phyloP scores from a whole-genome alignment of 2,329 filamentous ascomycete species.

The Xylariaceae sp. region DNA sequence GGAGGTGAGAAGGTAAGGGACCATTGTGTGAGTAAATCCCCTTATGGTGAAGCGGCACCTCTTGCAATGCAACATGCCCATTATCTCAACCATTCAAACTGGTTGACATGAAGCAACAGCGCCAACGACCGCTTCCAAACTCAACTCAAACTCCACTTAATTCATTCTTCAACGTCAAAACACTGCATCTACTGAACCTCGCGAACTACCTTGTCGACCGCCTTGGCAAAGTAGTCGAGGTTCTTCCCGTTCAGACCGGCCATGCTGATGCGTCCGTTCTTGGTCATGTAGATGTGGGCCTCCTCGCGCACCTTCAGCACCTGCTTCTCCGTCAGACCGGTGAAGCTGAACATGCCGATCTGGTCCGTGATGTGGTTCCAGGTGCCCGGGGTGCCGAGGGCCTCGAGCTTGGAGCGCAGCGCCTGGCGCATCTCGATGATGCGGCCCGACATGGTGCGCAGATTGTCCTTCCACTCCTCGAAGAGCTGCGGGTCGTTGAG shows the following conservation, averaged over 20 bases:
- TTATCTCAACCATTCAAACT: no score
- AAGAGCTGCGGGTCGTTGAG: constrained; percentile 81
- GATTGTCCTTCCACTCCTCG: constrained; percentile 85
- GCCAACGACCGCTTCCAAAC: no score
- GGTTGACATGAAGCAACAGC: no score
- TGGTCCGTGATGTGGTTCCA: constrained; percentile 99
- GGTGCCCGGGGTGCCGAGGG: constrained; percentile 75
- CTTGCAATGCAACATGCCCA: no score
- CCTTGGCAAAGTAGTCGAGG: constrained; percentile 86
- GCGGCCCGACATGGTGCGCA: constrained; percentile 88
- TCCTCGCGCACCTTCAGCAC: constrained; percentile 65
- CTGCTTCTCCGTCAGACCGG: constrained; percentile 68
- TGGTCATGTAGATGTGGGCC: constrained; percentile 84
- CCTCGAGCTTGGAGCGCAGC: constrained; percentile 74
- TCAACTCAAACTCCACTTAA: neutral
- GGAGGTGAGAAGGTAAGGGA: constrained; percentile 7
- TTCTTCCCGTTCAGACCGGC: constrained; percentile 92
- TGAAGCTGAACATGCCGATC: constrained; percentile 99
- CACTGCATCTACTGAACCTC: constrained; percentile 35
- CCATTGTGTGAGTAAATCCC: no score
- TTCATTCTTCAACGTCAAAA: neutral
- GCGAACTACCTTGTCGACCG: constrained; percentile 77
- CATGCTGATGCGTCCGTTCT: constrained; percentile 98
- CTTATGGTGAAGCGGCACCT: no score
- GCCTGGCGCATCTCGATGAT: constrained; percentile 87